A percentile compares a stretch with the other conserved stretches of the same genome.
Evolutionary conservation across 139 green algal species (phyloP).

Genomic region (Pleodorina starrii): DNA sequence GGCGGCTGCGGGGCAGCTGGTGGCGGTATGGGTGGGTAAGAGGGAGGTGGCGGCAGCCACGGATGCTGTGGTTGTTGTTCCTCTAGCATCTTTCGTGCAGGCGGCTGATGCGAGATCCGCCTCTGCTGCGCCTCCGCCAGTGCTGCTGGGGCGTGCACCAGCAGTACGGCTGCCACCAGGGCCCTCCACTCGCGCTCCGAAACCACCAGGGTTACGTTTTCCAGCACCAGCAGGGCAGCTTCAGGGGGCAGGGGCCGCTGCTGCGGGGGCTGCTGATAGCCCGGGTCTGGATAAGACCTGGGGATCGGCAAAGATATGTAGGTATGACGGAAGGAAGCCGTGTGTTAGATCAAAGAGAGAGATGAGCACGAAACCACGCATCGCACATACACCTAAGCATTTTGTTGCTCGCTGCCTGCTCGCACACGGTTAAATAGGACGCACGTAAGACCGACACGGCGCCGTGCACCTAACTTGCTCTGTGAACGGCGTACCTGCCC

Average conservation of each 20-base stretch:
- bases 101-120: background rate
- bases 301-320: no score
- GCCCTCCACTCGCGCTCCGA: background rate
- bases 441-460: no score
- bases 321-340: no score
- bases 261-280: background rate
- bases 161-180: background rate
- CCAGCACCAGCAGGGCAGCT: background rate
- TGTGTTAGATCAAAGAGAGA: no score
- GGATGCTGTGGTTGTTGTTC: no score
- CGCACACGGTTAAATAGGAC: no score
- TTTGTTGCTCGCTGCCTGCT: no score
- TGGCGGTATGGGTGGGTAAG: background rate
- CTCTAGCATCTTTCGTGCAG: background rate
- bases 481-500: no score
- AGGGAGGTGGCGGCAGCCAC: background rate
- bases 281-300: background rate
- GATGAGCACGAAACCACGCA: no score
- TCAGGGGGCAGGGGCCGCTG: background rate
- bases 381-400: no score
- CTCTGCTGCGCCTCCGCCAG: background rate
- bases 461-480: background rate
- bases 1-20: background rate
- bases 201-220: constrained; percentile 23
- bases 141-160: background rate